A percentile compares a stretch with the other conserved stretches of the same genome.
These are phyloP conservation scores for Herpetospermum pedunculosum DNA, from an alignment of 306 rosid genomes.

Conservation along the genomic window DNA sequence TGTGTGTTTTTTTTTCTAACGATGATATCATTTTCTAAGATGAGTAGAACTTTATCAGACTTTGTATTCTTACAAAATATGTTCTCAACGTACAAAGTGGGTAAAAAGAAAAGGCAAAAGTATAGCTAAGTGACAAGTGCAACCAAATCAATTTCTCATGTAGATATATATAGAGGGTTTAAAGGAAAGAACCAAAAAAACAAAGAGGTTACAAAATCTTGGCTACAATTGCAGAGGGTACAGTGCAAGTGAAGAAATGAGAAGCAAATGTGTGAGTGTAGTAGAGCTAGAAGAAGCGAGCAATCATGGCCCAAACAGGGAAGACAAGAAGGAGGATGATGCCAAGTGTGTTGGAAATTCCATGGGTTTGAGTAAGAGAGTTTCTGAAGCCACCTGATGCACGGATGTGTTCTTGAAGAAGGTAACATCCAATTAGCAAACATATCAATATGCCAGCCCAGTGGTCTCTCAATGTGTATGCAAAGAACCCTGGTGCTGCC, in stretches of 20 bases:
- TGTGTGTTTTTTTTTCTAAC: too few relatives aligned
- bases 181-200: not conserved
- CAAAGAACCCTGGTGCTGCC: slow-evolving; percentile 61
- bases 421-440: slow-evolving; percentile 64
- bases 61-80: not conserved
- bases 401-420: slow-evolving; percentile 79
- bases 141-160: not conserved
- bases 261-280: not conserved
- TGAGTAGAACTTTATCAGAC: not conserved
- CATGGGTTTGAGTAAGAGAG: slow-evolving; percentile 69
- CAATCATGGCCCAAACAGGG: slow-evolving; percentile 52
- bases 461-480: slow-evolving; percentile 38
- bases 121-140: not conserved
- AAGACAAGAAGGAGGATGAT: slow-evolving; percentile 56
- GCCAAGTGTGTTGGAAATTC: slow-evolving; percentile 77
- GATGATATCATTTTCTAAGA: too few relatives aligned
- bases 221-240: not conserved
- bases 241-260: not conserved
- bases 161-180: not conserved
- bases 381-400: slow-evolving; percentile 86
- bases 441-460: slow-evolving; percentile 50
- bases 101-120: not conserved
- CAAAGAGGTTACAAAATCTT: not conserved
- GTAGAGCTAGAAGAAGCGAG: slow-evolving; percentile 27
- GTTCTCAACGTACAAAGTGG: not conserved